Base-by-base conservation (phyloP, 345 rosid species). In the Ailanthus altissimus region DNA sequence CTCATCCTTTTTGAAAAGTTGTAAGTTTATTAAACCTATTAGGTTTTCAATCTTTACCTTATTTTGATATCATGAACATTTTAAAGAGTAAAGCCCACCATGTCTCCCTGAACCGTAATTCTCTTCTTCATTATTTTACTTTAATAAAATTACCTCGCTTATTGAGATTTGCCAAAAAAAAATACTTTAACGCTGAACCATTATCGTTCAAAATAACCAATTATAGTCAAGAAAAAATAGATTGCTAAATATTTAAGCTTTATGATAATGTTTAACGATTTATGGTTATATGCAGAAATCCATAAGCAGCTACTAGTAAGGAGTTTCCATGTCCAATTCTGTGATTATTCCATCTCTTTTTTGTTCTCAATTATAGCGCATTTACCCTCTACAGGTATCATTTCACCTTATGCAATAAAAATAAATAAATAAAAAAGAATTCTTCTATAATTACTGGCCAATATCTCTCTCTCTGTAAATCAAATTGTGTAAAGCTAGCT, bases 181-280 rank as follows among this genome's bases (percentile, higher is more conserved):
- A 70, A 56, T 47, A 40, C 23, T 79, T 46, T 58, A n/a, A 53
- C 8, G 21, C 20, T 2, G 20, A n/a, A 56, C 18, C 25, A n/a
- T 18, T 53, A 20, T 1, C 5, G 14, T 20, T 53, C 23, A 53
- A 67, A 58, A 63, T 68, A 12, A 40, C 51, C 78, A 18, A 61
- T 38, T 46, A 42, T 76, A 68, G 8, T 28, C 36, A 64, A 78
- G 26, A 70, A 32, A 69, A 57, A 51, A 18, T 28, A 32, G 43
- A 14, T 11, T 50, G n/a, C 0, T 50, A 28, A 26, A 67, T 64
- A 21, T 40, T 38, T 9, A 64, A 18, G 20, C 36, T 18, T 14
- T 15, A 32, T 32, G 20, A 18, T 20, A 43, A 40, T 63, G 26
- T 36, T 4, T 62, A 0, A 62, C 68, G 23, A 20, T 18, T 5